Base-by-base conservation (phyloP, 352 stramenopile species). In the Phytophthora agathidicida region DNA sequence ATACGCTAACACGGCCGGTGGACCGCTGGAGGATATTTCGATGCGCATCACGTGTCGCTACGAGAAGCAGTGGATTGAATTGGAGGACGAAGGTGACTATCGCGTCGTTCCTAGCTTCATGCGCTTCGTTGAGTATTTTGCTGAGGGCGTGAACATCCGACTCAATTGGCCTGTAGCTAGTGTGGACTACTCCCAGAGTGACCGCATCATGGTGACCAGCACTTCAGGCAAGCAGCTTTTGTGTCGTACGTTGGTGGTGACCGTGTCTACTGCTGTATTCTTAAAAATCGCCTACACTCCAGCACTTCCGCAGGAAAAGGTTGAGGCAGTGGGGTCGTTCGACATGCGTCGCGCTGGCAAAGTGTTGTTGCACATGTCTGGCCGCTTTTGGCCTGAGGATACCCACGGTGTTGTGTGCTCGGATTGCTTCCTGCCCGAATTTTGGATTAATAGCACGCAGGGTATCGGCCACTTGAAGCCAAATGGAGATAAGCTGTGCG, bases 51-150 rank as follows among this genome's bases (percentile, higher is more conserved):
- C 83, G 13, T 94, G 83, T 38, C 77, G 79, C 20, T 94, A 92
- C 43, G 85, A 94, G 54, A 83, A 83, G 22, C 85, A 94, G 56
- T 94, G 85, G 85, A 80, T 91, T 61, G 82, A 90, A 39, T 52
- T 89, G 13, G 85, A 94, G 53, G 83, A 92, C 36, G 85, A 94
- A 20, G 85, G 85, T 9, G 85, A 94, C 57, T 94, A 83, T 59
- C 82, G 85, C 41, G 66, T 91, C 26, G 67, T 85, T 27, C 79
- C 80, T 6, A 88, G 82, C 20, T 91, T 90, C 30, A 73, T 73
- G 36, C 83, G 83, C 26, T 78, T 94, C 43, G 68, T 91, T 26
- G 69, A 90, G 3, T 65, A 75, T 42, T 88, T 93, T 32, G 50
- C 65, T 17, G 64, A 71, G 2, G 79, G 75, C 16, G 69, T 94